These are phyloP conservation scores for Ustilago lituana DNA, from an alignment of 1,284 basidiomycete genomes.

Conservation along the genomic window DNA sequence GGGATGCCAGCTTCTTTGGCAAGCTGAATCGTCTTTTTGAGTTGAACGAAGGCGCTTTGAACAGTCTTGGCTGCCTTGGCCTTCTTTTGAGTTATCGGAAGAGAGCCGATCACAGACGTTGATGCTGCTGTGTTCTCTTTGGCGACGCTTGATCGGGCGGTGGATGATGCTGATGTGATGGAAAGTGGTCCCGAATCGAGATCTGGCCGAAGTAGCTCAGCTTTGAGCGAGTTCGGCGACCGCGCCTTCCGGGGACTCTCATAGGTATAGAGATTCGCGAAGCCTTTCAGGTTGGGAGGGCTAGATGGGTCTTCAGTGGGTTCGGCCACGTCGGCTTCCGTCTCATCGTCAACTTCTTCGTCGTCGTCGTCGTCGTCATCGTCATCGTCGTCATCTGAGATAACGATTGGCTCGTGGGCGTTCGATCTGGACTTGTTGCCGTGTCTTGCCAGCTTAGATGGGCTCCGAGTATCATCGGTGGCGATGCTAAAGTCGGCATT, in stretches of 20 bases:
- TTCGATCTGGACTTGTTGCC: neutral
- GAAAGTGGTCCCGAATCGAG: neutral
- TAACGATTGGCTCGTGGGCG: slow-evolving; percentile 14
- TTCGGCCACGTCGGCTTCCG: neutral
- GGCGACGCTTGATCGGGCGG: neutral
- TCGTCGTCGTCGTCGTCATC: slow-evolving; percentile 1
- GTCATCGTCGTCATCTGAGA: slow-evolving; percentile 19
- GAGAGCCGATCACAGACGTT: neutral
- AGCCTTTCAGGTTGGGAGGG: neutral
- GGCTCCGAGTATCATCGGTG: neutral
- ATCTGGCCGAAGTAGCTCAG: neutral
- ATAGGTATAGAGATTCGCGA: slow-evolving; percentile 16
- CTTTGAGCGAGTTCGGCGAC: neutral
- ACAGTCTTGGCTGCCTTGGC: slow-evolving; percentile 3
- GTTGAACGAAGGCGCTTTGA: slow-evolving; percentile 1
- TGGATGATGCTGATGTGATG: slow-evolving; percentile 2
- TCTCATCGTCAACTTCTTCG: neutral
- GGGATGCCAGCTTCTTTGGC: slow-evolving; percentile 14
- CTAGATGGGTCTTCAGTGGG: slow-evolving; percentile 1
- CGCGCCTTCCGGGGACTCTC: slow-evolving; percentile 13
- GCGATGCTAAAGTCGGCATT: neutral
- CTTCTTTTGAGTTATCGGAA: slow-evolving; percentile 2
- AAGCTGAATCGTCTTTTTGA: slow-evolving; percentile 18
- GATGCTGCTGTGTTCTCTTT: neutral
- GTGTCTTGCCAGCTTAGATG: neutral